These are phyloP conservation scores for Leptodermis oblonga DNA, from an alignment of 257 asterid genomes.

Conservation along the genomic window DNA sequence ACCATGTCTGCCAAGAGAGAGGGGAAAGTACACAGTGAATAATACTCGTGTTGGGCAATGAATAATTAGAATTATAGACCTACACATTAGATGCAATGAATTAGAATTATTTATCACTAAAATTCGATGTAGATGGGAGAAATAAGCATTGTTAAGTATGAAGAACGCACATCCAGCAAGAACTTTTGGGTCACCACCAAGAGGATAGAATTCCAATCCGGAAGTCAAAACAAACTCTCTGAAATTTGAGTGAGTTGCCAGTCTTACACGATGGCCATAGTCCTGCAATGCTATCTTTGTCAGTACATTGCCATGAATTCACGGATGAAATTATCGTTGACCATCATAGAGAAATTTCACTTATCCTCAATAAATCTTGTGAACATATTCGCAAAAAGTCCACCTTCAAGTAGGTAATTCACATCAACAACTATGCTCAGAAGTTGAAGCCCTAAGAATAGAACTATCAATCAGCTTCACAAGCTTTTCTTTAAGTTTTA, in stretches of 20 bases:
- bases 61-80: too few relatives aligned
- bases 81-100: background rate
- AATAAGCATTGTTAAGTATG: slow-evolving; percentile 14
- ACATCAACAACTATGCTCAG: background rate
- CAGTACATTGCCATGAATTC: slow-evolving; percentile 1
- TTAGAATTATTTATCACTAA: background rate
- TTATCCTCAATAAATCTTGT: background rate
- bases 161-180: slow-evolving; percentile 85
- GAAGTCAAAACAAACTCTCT: slow-evolving; percentile 93
- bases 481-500: background rate
- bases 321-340: background rate
- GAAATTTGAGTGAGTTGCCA: slow-evolving; percentile 95
- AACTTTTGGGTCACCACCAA: slow-evolving; percentile 95
- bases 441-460: too few relatives aligned
- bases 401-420: background rate
- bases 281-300: slow-evolving; percentile 67
- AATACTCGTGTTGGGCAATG: background rate
- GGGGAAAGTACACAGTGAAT: slow-evolving; percentile 4
- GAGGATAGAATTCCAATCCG: slow-evolving; percentile 96
- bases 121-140: background rate
- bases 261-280: slow-evolving; percentile 89
- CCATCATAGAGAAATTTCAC: background rate
- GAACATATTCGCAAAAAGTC: background rate
- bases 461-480: background rate
- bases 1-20: slow-evolving; percentile 72